These are phyloP conservation scores for Lepidium africanum DNA, from an alignment of 345 rosid species.

Conservation along the genomic window DNA sequence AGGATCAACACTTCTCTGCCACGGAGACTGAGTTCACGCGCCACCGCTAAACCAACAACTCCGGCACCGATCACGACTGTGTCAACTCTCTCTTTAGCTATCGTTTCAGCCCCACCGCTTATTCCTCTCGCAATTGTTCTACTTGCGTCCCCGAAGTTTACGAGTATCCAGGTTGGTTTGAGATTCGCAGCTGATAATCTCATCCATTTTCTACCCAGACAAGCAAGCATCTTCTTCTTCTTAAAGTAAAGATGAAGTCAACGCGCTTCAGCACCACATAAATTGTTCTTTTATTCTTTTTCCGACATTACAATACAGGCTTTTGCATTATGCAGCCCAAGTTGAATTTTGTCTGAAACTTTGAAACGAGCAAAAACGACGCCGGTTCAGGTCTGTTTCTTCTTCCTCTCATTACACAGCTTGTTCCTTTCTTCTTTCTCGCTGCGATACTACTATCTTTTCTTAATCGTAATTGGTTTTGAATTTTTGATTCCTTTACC, in stretches of 20 bases:
- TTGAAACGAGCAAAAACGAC: not conserved
- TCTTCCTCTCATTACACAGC: not conserved
- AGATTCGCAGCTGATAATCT: constrained; percentile 1
- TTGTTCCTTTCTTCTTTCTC: not conserved
- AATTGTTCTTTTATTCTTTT: not conserved
- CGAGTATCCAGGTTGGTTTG: not conserved
- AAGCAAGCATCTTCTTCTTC: constrained; percentile 8
- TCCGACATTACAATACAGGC: not conserved
- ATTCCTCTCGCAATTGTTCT: not conserved
- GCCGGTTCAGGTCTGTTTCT: not conserved
- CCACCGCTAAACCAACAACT: constrained; percentile 74
- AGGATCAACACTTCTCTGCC: constrained; percentile 73
- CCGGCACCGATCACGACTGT: constrained; percentile 92
- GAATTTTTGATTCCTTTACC: not conserved
- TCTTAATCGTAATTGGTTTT: not conserved
- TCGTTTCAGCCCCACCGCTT: constrained; percentile 7
- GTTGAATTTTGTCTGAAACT: not conserved
- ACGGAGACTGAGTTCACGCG: constrained; percentile 49
- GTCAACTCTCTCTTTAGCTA: constrained; percentile 61
- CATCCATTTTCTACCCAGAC: constrained; percentile 8
- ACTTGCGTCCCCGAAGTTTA: not conserved
- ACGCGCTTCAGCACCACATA: not conserved
- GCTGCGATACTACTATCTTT: not conserved
- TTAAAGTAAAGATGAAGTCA: not conserved
- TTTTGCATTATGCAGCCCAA: constrained; percentile 1